Evolutionary conservation across 495 filamentous ascomycete genomes (phyloP), one percentile per base, ranked within the genome.

Genomic region (Cryomyces antarcticus): DNA sequence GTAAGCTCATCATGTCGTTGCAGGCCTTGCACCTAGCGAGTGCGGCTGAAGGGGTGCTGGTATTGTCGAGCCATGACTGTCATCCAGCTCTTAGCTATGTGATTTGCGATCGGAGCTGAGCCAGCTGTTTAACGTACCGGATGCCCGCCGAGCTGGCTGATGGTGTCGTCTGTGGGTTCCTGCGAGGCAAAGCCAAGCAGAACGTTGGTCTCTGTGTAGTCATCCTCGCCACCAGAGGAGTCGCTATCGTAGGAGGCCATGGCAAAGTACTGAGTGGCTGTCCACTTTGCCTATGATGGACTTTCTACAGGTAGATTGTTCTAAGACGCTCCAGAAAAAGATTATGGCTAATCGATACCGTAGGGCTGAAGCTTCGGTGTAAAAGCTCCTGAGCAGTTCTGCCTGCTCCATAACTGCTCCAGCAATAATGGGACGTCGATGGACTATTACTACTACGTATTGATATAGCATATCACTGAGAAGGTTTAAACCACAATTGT

Each of bases 201-300:
- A 5, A 94, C 84, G 49, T 77, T 80, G 12, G 89, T 99, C 55
- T 87, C 82, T 7, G 77, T 83, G 54, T 77, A 84, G 46, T 78
- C 66, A 31, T 72, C 70, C 28, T 77, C 72, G 37, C 82, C 82
- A 5, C 62, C 70, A 4, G 80, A 83, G 30, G 82, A 82, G 54
- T 95, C 88, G 55, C 80, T 88, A 50, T 89, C 82, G 55, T 92
- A 83, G 12, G 72, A 64, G 41, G 78, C 74, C 88, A 95, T 95
- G 17, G 2, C 17, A 24, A 24, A 2, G 17, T 24, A 24, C 30
- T 30, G 17, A 37, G 1, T 24, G 17, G 17, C 17, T 24, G 17
- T 24, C 17, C 17, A 24, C 17, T 24, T 24, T 24, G 17, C 17
- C 17, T 24, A 24, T 24, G 17, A 24, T 24, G 17, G 17, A 24